Evolutionary conservation across 768 basidiomycete genomes (phyloP).

Genomic region (Suillus ampliporus): DNA sequence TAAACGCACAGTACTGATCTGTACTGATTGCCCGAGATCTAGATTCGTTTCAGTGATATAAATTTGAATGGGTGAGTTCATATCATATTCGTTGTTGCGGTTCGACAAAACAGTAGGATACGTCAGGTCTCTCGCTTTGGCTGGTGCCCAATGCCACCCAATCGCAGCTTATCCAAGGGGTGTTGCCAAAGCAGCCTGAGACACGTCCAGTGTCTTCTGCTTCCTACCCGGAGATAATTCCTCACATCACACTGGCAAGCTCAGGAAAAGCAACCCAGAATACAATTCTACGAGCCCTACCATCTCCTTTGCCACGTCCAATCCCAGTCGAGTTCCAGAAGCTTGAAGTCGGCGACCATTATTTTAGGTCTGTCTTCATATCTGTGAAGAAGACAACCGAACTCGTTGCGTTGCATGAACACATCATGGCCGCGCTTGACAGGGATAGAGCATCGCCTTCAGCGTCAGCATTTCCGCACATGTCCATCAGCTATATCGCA

Average conservation of each 20-base stretch:
- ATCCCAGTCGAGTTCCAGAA: conserved; percentile 56
- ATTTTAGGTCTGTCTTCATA: conserved; percentile 75
- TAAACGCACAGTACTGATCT: no score
- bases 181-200: conserved; percentile 49
- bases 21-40: no score
- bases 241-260: conserved; percentile 71
- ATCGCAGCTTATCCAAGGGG: conserved; percentile 46
- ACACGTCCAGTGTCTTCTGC: conserved; percentile 26
- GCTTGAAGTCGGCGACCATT: conserved; percentile 63
- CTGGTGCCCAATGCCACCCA: conserved; percentile 62
- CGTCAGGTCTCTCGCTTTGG: conserved; percentile 68
- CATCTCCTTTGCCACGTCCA: conserved; percentile 35
- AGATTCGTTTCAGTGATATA: no score
- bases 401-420: conserved; percentile 53
- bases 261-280: neutral
- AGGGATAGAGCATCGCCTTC: conserved; percentile 43
- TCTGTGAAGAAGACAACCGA: conserved; percentile 50
- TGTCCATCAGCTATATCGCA: conserved; percentile 76
- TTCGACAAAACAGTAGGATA: conserved; percentile 30
- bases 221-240: conserved; percentile 66
- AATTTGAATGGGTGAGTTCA: no score
- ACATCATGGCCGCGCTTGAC: conserved; percentile 47
- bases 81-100: neutral
- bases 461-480: conserved; percentile 70
- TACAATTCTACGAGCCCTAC: conserved; percentile 47